A percentile compares a stretch with the other conserved stretches of the same genome.
phyloP scores from a whole-genome alignment of 345 rosid genomes.

The Bretschneidera sinensis region DNA sequence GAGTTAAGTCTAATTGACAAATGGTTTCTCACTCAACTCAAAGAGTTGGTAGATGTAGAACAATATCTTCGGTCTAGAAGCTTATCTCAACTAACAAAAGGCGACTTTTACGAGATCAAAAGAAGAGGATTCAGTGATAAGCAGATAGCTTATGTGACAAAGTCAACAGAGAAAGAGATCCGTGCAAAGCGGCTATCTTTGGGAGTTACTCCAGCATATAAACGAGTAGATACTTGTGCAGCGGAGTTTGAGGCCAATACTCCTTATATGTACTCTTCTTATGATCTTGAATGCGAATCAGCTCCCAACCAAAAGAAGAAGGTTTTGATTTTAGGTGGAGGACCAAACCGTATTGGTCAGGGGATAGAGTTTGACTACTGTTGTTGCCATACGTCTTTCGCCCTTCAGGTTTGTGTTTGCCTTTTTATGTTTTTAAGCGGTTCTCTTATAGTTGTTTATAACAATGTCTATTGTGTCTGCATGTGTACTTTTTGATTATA shows the following conservation, averaged over 20 bases:
- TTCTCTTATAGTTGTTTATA: not conserved
- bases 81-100: conserved; percentile 67
- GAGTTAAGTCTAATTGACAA: conserved; percentile 84
- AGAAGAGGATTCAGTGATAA: conserved; percentile 87
- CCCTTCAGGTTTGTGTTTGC: conserved; percentile 70
- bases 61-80: conserved; percentile 61
- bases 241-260: conserved; percentile 98
- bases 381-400: conserved; percentile 93
- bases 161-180: conserved; percentile 80
- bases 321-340: conserved; percentile 96
- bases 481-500: not conserved
- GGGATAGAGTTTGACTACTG: conserved; percentile 99
- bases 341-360: conserved; percentile 97
- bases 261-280: conserved; percentile 94
- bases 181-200: conserved; percentile 54
- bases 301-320: conserved; percentile 71
- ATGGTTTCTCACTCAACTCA: conserved; percentile 94
- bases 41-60: conserved; percentile 82
- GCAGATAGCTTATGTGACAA: conserved; percentile 91
- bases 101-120: conserved; percentile 76
- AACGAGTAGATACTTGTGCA: conserved; percentile 97
- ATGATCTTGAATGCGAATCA: conserved; percentile 93
- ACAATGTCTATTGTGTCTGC: not conserved
- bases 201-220: conserved; percentile 80
- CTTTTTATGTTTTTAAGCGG: not conserved